These are phyloP conservation scores for Gautieria morchelliformis DNA, from an alignment of 768 basidiomycete species.

Conservation along the genomic window DNA sequence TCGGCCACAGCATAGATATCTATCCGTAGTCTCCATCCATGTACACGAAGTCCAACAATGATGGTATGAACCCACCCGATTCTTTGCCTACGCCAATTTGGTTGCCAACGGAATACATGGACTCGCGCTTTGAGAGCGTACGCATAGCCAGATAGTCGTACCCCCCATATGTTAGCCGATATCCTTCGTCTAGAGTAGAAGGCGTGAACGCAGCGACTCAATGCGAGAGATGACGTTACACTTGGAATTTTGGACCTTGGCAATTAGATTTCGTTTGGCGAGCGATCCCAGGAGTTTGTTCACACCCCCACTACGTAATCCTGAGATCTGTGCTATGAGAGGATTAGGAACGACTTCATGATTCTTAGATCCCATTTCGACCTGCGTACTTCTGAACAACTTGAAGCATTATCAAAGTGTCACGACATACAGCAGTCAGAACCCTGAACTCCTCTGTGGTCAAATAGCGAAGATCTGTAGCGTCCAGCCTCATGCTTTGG, in stretches of 20 bases:
- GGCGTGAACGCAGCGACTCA: not conserved
- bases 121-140: conserved; percentile 82
- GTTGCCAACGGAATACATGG: conserved; percentile 87
- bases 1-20: conserved; percentile 91
- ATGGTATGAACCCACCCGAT: conserved; percentile 49
- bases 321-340: conserved; percentile 87
- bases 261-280: conserved; percentile 86
- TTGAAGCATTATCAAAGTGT: not conserved
- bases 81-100: conserved; percentile 99
- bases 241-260: conserved; percentile 84
- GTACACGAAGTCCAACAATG: not conserved
- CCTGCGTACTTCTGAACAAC: conserved; percentile 35
- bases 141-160: conserved; percentile 94
- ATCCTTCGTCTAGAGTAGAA: conserved; percentile 77
- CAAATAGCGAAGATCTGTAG: conserved; percentile 88
- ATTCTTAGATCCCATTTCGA: conserved; percentile 97
- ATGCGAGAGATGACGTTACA: conserved; percentile 36
- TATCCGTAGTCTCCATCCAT: conserved; percentile 17
- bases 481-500: conserved; percentile 77
- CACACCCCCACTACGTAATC: conserved; percentile 85
- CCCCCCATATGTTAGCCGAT: conserved; percentile 95
- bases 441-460: conserved; percentile 90
- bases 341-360: conserved; percentile 89
- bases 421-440: conserved; percentile 68
- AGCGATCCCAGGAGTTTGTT: conserved; percentile 87